Conservation (phyloP, 495 filamentous ascomycete species). For the Aspergillus nidulans region DNA sequence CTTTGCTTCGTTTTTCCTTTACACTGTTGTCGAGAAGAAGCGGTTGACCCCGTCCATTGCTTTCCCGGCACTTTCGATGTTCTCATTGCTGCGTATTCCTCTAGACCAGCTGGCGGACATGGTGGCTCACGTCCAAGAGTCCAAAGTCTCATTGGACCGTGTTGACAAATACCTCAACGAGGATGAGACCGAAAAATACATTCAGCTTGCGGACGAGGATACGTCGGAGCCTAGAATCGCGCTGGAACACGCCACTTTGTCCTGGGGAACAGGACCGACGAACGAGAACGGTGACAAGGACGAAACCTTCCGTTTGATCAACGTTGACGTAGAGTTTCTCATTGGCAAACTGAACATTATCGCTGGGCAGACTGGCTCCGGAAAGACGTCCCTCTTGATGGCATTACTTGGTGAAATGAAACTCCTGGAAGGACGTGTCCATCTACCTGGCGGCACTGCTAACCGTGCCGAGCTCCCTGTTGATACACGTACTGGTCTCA, state of each 20-base stretch:
- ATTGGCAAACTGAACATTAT: slow-evolving; percentile 84
- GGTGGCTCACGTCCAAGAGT: slow-evolving; percentile 97
- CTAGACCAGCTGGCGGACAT: slow-evolving; percentile 97
- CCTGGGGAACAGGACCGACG: slow-evolving; percentile 65
- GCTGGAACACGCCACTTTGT: slow-evolving; percentile 76
- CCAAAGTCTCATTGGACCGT: slow-evolving; percentile 93
- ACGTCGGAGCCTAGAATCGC: slow-evolving; percentile 67
- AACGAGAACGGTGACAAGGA: slow-evolving; percentile 19
- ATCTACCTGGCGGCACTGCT: slow-evolving; percentile 69
- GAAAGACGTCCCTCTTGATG: slow-evolving; percentile 95
- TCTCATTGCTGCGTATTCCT: slow-evolving; percentile 89
- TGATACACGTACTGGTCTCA: slow-evolving; percentile 79
- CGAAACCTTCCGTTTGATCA: slow-evolving; percentile 72
- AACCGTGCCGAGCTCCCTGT: slow-evolving; percentile 78
- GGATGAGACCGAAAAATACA: slow-evolving; percentile 94
- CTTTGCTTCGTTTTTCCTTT: slow-evolving; percentile 90
- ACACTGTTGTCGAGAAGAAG: slow-evolving; percentile 87
- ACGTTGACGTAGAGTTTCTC: slow-evolving; percentile 72
- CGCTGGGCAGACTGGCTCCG: slow-evolving; percentile 86
- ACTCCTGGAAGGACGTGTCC: slow-evolving; percentile 71
- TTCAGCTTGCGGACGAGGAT: slow-evolving; percentile 67
- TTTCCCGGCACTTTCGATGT: slow-evolving; percentile 94
- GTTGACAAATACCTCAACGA: slow-evolving; percentile 94
- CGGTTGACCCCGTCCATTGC: slow-evolving; percentile 87
- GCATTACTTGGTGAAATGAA: slow-evolving; percentile 97